Base-by-base conservation (phyloP, 2,329 filamentous ascomycete species). In the Didymella pinodella region DNA sequence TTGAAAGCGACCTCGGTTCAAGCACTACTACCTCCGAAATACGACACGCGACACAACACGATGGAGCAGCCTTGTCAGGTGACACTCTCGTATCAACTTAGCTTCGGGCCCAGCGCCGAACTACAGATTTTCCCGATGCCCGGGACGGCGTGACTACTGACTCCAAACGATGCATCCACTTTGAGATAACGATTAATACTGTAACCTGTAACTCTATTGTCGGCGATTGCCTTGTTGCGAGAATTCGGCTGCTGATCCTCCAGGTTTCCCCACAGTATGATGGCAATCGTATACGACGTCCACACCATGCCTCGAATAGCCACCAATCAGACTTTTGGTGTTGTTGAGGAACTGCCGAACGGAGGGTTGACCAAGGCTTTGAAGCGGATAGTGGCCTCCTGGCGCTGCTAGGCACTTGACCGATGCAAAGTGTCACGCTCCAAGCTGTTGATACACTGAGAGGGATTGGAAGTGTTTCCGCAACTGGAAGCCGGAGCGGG, bases 111-210 rank as follows among this genome's bases (percentile, higher is more conserved):
- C 38, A 53, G 43, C 46, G 56, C 56, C 56, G 56, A 54, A 40
- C 49, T 49, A 45, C 45, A 58, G 46, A 54, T 58, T 54, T 54
- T 45, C 32, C 49, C 56, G 49, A 58, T 58, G 56, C 56, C 56
- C 56, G 49, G 55, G 49, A 48, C 45, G 45, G 45, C 55, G 50
- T 58, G 56, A 58, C 50, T 26, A 12, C 31, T 43, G 31, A 45
- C 26, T 10, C 16, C 43, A 28, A 41, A 22, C 28, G 36, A 43
- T 44, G 38, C 48, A 44, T 53, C 56, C 55, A 49, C 49, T 54
- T n/a, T 2, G 31, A 14, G 22, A 36, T 53, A 46, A 40, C 18
- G n/a, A 43, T 10, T 34, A 25, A 10, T 44, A 40, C 48, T 36
- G 49, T 32, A 48, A 20, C 18, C 32, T 32, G 48, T 40, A 54